phyloP scores from a whole-genome alignment of 2,329 filamentous ascomycete species.

The Atkinsonella texensis region DNA sequence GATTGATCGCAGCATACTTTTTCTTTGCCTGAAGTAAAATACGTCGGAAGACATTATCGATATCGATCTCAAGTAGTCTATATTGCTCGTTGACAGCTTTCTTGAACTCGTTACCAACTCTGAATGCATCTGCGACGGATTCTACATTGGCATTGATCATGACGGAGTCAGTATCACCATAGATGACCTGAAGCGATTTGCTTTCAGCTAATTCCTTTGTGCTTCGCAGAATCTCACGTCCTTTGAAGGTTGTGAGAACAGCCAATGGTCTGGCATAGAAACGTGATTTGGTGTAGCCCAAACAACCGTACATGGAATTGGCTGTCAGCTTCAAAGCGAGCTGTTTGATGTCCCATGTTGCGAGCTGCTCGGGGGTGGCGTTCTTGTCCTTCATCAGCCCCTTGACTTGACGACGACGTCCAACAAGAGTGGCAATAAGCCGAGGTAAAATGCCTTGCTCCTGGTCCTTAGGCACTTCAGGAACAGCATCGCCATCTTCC shows the following conservation, averaged over 20 bases:
- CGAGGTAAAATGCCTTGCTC: constrained; percentile 76
- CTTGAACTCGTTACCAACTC: constrained; percentile 91
- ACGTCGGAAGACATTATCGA: constrained; percentile 92
- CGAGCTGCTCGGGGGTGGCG: constrained; percentile 74
- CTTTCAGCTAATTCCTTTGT: constrained; percentile 94
- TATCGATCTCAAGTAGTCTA: constrained; percentile 87
- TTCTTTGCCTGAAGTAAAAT: constrained; percentile 95
- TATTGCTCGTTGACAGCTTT: constrained; percentile 89
- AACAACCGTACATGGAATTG: constrained; percentile 98
- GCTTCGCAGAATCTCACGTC: constrained; percentile 89
- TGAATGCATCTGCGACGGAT: constrained; percentile 79
- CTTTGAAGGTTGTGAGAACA: constrained; percentile 93
- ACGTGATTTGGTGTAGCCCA: constrained; percentile 91
- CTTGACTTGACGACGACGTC: constrained; percentile 83
- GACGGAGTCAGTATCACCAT: constrained; percentile 97
- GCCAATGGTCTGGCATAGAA: constrained; percentile 94
- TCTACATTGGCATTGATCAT: constrained; percentile 99
- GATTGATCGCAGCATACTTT: constrained; percentile 95
- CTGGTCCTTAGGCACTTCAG: constrained; percentile 69
- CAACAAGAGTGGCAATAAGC: constrained; percentile 86
- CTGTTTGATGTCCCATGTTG: constrained; percentile 97
- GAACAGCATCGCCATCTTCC: constrained; percentile 77
- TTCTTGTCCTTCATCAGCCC: constrained; percentile 90
- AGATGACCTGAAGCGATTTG: constrained; percentile 87
- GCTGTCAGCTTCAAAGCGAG: constrained; percentile 92